Conservation (phyloP, 2,329 filamentous ascomycete species). For the Didymella arachidicola region DNA sequence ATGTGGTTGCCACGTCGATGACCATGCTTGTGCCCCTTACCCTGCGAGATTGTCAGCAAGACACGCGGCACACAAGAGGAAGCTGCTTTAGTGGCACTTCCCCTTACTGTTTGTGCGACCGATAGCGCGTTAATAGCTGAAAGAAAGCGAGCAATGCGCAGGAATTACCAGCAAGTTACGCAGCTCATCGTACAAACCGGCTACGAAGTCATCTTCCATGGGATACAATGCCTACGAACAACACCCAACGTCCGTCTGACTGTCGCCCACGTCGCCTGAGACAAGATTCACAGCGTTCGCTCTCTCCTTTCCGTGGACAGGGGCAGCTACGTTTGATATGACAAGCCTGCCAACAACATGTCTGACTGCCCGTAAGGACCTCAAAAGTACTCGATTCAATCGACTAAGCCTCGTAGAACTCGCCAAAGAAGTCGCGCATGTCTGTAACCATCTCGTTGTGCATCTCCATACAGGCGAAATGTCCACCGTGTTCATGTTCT, state of each 20-base stretch:
- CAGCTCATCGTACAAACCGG: neutral
- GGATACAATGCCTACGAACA: neutral
- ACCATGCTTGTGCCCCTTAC: constrained; percentile 4
- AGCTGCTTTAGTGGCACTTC: neutral
- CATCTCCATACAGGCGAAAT: constrained; percentile 42
- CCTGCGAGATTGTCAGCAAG: neutral
- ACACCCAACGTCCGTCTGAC: neutral
- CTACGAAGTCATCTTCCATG: neutral
- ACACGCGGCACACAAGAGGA: neutral
- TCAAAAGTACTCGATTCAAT: neutral
- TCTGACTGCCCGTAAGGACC: neutral
- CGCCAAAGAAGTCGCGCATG: constrained; percentile 34
- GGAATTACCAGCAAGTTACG: neutral
- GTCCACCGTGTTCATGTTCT: constrained; percentile 34
- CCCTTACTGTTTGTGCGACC: constrained; percentile 15
- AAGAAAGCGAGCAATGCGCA: neutral
- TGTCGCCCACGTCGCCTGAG: neutral
- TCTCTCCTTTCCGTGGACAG: neutral
- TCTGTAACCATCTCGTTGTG: constrained; percentile 35
- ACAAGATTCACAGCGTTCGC: neutral
- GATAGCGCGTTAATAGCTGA: constrained; percentile 6
- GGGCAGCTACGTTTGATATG: neutral
- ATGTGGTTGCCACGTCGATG: constrained; percentile 18
- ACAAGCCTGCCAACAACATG: no score
- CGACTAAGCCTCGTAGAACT: constrained; percentile 21